Base-by-base conservation (phyloP, 768 basidiomycete species). In the Agaricus sinodeliciosus region DNA sequence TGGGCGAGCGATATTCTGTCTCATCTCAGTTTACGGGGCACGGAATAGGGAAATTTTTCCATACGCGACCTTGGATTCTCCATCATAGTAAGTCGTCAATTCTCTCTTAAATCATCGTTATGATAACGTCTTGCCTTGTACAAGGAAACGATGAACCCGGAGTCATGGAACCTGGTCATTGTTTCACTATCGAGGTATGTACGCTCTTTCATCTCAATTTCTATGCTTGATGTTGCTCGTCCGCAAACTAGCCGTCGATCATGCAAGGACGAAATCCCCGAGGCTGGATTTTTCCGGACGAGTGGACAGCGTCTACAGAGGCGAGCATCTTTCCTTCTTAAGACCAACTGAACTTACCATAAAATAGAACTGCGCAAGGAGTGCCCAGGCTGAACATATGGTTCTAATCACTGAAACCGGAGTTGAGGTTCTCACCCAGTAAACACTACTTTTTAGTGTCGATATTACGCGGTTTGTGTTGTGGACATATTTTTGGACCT, bases 291-390 rank as follows among this genome's bases (percentile, higher is more conserved):
- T 94, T 90, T 65, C 89, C 89, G 2, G 94, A 95, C 63, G 90
- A 89, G 22, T 95, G 94, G 94, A 93, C 91, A 2, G 83, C 87
- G n/a, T 87, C 88, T 0, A 93, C 92, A 0, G 84, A 88, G 73
- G 93, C 83, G 62, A 49, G 79, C 54, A 8, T 9, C 1, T 7
- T 51, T 13, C 53, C 18, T 27, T 25, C 31, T 15, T 9, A 3
- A 31, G 31, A 31, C 27, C 12, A 9, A 15, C 15, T 22, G 15
- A 22, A 22, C 3, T 25, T 28, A 25, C 18, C 19, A 46, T 52
- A 25, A 16, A 0, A 31, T 43, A 92, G 89, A 86, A 85, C 51
- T 88, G 89, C 46, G 88, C 87, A 0, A 76, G 91, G 25, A 80
- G 83, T 49, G 90, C 92, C 2, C 90, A 93, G 67, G 85, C 84